Evolutionary conservation across 352 stramenopile genomes (phyloP).

Genomic region (Albugo candida): DNA sequence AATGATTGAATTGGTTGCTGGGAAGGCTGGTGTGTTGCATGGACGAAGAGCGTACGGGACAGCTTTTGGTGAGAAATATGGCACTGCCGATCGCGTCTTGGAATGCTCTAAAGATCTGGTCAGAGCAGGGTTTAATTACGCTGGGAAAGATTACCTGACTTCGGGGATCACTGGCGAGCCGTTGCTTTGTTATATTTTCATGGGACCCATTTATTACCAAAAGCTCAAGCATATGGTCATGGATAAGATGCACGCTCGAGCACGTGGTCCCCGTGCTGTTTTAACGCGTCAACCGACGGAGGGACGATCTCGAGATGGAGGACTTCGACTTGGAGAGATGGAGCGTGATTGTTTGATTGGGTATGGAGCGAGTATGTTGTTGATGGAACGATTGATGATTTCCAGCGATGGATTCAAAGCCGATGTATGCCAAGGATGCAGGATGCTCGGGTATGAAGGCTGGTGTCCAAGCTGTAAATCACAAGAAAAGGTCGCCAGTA

Average conservation of each 20-base stretch:
- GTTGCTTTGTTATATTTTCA: constrained; percentile 99
- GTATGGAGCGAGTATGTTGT: constrained; percentile 97
- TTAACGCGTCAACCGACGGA: constrained; percentile 99
- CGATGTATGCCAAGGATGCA: constrained; percentile 95
- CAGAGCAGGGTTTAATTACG: constrained; percentile 96
- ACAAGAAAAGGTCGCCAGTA: constrained; percentile 93
- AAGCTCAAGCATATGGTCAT: constrained; percentile 99
- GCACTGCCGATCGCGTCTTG: constrained; percentile 85
- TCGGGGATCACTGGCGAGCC: constrained; percentile 90
- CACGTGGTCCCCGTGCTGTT: constrained; percentile 85
- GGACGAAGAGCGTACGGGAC: constrained; percentile 96
- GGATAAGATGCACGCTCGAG: constrained; percentile 99
- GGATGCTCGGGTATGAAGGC: constrained; percentile 92
- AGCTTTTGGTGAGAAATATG: constrained; percentile 97
- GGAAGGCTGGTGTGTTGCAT: constrained; percentile 93
- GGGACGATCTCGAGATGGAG: constrained; percentile 93
- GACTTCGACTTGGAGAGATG: constrained; percentile 98
- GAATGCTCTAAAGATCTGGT: constrained; percentile 89
- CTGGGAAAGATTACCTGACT: constrained; percentile 95
- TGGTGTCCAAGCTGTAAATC: constrained; percentile 99
- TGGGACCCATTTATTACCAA: constrained; percentile 99
- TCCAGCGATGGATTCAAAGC: constrained; percentile 98
- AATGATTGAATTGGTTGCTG: constrained; percentile 98
- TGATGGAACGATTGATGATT: constrained; percentile 99
- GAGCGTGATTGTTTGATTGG: constrained; percentile 99